Evolutionary conservation across 139 green algal genomes (phyloP), one percentile per base, ranked within the genome.

Genomic region (Zygnema circumcarinatum): DNA sequence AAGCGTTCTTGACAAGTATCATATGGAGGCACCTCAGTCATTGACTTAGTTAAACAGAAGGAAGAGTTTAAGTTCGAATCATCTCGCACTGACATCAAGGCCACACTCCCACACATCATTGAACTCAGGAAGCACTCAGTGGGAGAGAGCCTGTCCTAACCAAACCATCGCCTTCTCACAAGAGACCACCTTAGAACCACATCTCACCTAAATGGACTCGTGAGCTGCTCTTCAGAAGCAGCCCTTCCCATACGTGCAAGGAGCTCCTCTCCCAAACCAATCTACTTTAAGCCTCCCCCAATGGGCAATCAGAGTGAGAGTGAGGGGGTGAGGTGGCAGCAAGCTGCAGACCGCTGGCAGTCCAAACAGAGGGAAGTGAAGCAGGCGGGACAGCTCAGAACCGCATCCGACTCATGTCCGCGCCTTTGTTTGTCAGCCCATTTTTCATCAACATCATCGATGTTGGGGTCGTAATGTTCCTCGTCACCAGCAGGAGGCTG

Each of bases 311-410:
- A 78, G 69, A 42, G 69, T 39, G 7, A 78, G 16, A 78, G 11
- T n/a, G n/a, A n/a, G n/a, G 72, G 21, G 22, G 40, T 35, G 20
- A 21, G 72, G 72, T 36, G 75, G 75, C 3, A 22, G 20, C 31
- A 38, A 68, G 33, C 33, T 38, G 56, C 36, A 3, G 80, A 86
- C 79, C 72, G 35, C 81, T 92, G 88, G 72, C 88, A 92, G 72
- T 89, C 72, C 25, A 87, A 38, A 39, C 75, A 88, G 21, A 92
- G 40, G 0, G 73, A 81, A 16, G 69, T 41, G 40, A 92, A 41
- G 76, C 88, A 92, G 1, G 35, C 74, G 1, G 83, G 83, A 74
- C 88, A 92, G 83, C 42, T 84, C 21, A 92, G 83, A 0, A 90
- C 38, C 39, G 88, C 88, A 38, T 92, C 87, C 16, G 82, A 86